Evolutionary conservation across 2,329 filamentous ascomycete genomes (phyloP), one percentile per base, ranked within the genome.

Genomic region (Cladorrhinum sp.): DNA sequence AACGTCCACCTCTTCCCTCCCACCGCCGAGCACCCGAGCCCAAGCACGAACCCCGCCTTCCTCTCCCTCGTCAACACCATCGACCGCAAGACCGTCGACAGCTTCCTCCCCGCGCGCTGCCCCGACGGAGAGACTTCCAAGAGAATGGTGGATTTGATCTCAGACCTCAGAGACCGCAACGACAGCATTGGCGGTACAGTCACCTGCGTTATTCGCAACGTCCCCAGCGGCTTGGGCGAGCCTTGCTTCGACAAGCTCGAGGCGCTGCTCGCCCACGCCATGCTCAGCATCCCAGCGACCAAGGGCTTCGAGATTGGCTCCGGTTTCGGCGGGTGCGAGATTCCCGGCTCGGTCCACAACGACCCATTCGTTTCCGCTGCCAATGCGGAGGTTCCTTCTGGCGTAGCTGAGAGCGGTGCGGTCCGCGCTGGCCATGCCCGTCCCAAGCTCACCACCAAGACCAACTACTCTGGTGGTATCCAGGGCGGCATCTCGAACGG

Each of bases 261-360:
- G 80, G 95, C 95, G 7, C 86, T 85, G 73, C 86, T 99, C 52
- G 93, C 86, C 24, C 94, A 98, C 72, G 95, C 91, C 55, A 98
- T 99, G 91, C 84, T 98, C 65, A 92, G 87, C 73, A 96, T 98
- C 69, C 95, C 95, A 4, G 92, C 95, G 2, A 94, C 90, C 39
- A 99, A 98, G 79, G 94, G 90, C 58, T 98, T 98, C 72, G 94
- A 98, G 74, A 88, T 98, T 66, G 95, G 95, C 58, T 96, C 91
- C 57, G 95, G 95, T 12, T 98, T 98, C 74, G 87, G 83, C 55
- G 60, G 95, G 61, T 90, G 89, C 70, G 89, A 93, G 73, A 83
- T 98, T 42, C 89, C 89, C 1, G 94, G 95, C 21, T 95, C 90
- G n/a, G 82, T 83, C 58, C 93, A 98, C 83, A 98, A 98, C 74